Evolutionary conservation across 192 early-diverging fungal genomes (phyloP).

Genomic region (Podila minutissima): DNA sequence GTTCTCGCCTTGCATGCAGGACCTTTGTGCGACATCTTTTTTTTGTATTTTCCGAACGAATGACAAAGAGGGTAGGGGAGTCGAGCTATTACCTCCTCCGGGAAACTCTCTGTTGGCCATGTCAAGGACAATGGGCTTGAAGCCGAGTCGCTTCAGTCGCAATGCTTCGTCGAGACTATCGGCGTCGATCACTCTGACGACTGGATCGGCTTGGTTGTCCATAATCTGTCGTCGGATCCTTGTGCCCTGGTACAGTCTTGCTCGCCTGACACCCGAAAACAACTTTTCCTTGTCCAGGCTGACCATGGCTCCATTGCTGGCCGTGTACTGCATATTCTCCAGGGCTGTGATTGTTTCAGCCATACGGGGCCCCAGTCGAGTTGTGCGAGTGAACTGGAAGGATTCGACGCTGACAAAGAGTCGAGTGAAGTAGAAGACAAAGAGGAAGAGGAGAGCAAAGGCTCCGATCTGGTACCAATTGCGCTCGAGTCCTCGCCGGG

Average conservation of each 20-base stretch:
- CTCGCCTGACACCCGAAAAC: conserved; percentile 38
- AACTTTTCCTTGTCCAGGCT: conserved; percentile 35
- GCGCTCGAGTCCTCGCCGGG: conserved; percentile 27
- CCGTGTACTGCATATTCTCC: conserved; percentile 26
- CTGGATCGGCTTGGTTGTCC: conserved; percentile 43
- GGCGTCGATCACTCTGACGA: conserved; percentile 37
- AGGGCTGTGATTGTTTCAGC: conserved; percentile 41
- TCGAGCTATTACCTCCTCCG: conserved; percentile 45
- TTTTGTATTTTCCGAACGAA: background rate
- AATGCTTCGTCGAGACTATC: conserved; percentile 51
- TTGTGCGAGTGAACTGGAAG: conserved; percentile 3
- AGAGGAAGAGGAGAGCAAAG: conserved; percentile 3
- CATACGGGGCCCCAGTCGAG: conserved; percentile 30
- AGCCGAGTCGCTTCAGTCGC: conserved; percentile 45
- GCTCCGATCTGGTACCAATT: conserved; percentile 32
- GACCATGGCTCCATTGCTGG: conserved; percentile 20
- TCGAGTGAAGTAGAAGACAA: conserved; percentile 10
- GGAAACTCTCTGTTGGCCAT: conserved; percentile 53
- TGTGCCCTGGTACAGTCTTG: conserved; percentile 34
- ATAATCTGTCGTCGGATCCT: conserved; percentile 47
- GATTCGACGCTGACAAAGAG: conserved; percentile 8
- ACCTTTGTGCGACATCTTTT: too few species aligned
- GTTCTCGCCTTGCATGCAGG: too few species aligned
- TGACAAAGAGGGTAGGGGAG: background rate
- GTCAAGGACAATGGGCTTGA: conserved; percentile 53